Evolutionary conservation across 2,329 filamentous ascomycete species (phyloP).

Genomic region (Cadophora malorum): DNA sequence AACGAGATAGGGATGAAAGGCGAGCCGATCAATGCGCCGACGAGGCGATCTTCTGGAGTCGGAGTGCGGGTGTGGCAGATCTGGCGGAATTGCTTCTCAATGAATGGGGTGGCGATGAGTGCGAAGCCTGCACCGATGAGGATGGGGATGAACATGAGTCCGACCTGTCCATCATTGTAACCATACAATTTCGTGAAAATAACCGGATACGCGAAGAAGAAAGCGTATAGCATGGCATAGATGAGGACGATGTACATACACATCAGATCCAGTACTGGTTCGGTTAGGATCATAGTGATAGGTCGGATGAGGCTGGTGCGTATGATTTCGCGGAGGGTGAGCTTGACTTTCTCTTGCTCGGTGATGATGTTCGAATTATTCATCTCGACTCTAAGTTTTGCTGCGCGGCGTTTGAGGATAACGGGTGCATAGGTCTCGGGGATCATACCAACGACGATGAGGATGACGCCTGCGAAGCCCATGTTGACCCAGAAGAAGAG

Average conservation of each 20-base stretch:
- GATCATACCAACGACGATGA: conserved; percentile 26
- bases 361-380: conserved; percentile 45
- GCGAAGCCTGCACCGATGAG: conserved; percentile 17
- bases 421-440: conserved; percentile 47
- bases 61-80: not conserved
- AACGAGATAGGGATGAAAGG: conserved; percentile 17
- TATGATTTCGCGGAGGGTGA: conserved; percentile 13
- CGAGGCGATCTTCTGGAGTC: conserved; percentile 19
- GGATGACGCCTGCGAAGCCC: conserved; percentile 38
- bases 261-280: conserved; percentile 52
- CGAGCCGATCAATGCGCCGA: conserved; percentile 18
- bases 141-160: conserved; percentile 22
- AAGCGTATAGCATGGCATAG: conserved; percentile 44
- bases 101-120: conserved; percentile 16
- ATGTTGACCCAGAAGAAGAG: conserved; percentile 59
- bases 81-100: conserved; percentile 13
- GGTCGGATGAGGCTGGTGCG: conserved; percentile 23
- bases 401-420: conserved; percentile 46
- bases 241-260: conserved; percentile 57
- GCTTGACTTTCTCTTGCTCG: conserved; percentile 43
- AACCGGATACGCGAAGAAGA: conserved; percentile 45
- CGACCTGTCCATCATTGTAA: conserved; percentile 22
- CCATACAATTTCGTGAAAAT: conserved; percentile 36
- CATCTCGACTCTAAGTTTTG: conserved; percentile 43
- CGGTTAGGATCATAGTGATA: conserved; percentile 23